Evolutionary conservation across 805 yeast species (phyloP).

Genomic region (Metschnikowia cerradonensis): DNA sequence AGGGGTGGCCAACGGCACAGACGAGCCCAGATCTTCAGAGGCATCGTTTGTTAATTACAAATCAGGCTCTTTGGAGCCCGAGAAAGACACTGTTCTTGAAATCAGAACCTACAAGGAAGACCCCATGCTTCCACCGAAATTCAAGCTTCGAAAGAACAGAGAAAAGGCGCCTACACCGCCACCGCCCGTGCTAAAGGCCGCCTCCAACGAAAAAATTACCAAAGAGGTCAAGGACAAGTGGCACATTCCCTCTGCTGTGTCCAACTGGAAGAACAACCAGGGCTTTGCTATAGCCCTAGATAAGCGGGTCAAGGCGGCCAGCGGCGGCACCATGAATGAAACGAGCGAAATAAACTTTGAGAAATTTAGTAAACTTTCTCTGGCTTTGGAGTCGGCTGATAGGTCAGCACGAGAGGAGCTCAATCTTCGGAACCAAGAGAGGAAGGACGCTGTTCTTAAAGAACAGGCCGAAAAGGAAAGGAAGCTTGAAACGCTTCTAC

Average conservation of each 20-base stretch:
- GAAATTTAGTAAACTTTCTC: constrained; percentile 58
- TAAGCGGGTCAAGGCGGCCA: constrained; percentile 59
- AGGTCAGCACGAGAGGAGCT: constrained; percentile 27
- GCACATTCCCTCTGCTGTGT: constrained; percentile 86
- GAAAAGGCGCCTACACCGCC: constrained; percentile 57
- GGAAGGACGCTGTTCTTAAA: constrained; percentile 20
- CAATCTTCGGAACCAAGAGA: constrained; percentile 23
- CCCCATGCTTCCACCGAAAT: constrained; percentile 82
- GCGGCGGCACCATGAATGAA: constrained; percentile 28
- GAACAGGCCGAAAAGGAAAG: constrained; percentile 30
- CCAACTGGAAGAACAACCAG: constrained; percentile 93
- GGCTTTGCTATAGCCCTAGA: constrained; percentile 83
- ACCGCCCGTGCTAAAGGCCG: constrained; percentile 62
- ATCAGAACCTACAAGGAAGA: constrained; percentile 68
- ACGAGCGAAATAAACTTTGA: constrained; percentile 45
- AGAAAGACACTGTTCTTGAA: constrained; percentile 40
- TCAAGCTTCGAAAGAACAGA: constrained; percentile 69
- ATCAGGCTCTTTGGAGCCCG: constrained; percentile 11
- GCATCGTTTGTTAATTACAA: constrained; percentile 20
- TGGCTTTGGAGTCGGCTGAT: constrained; percentile 54
- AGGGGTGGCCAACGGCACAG: constrained; percentile 28
- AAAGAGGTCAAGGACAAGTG: constrained; percentile 74
- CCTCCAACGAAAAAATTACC: constrained; percentile 48
- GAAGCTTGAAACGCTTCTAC: constrained; percentile 28
- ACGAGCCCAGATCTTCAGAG: constrained; percentile 13